Evolutionary conservation across 495 filamentous ascomycete species (phyloP).

Genomic region (Neurospora sp.): DNA sequence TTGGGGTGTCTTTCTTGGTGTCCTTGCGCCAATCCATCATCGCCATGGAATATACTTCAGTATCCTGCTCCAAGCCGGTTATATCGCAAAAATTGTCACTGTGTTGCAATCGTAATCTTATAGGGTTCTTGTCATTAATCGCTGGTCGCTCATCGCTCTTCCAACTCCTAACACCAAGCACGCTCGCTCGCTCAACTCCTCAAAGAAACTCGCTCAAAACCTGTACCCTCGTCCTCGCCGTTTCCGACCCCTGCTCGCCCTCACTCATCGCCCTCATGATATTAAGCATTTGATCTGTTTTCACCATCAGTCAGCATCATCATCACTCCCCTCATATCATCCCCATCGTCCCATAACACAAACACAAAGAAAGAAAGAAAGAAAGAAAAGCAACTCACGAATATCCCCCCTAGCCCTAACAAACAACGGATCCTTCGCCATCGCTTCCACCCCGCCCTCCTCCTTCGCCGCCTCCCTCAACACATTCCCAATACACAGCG

Average conservation of each 20-base stretch:
- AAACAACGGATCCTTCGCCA: conserved; percentile 42
- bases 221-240: conserved; percentile 44
- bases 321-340: no score
- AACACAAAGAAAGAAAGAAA: not conserved
- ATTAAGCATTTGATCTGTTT: conserved; percentile 44
- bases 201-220: conserved; percentile 42
- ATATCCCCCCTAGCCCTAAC: conserved; percentile 47
- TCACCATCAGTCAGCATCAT: conserved; percentile 1
- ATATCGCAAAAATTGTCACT: not conserved
- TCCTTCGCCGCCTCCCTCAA: conserved; percentile 9
- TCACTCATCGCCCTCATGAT: conserved; percentile 46
- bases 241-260: conserved; percentile 39
- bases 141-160: no score
- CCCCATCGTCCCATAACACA: no score
- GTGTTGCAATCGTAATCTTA: not conserved
- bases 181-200: not conserved
- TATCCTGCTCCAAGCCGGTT: not conserved
- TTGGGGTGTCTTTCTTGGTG: no score
- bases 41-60: not conserved
- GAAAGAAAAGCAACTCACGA: conserved; percentile 24
- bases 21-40: no score
- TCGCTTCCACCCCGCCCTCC: conserved; percentile 18
- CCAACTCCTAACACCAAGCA: not conserved
- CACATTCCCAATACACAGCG: conserved; percentile 42
- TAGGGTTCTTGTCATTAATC: no score